Conservation (phyloP, 352 stramenopile species). For the Globisporangium carolinianum region DNA sequence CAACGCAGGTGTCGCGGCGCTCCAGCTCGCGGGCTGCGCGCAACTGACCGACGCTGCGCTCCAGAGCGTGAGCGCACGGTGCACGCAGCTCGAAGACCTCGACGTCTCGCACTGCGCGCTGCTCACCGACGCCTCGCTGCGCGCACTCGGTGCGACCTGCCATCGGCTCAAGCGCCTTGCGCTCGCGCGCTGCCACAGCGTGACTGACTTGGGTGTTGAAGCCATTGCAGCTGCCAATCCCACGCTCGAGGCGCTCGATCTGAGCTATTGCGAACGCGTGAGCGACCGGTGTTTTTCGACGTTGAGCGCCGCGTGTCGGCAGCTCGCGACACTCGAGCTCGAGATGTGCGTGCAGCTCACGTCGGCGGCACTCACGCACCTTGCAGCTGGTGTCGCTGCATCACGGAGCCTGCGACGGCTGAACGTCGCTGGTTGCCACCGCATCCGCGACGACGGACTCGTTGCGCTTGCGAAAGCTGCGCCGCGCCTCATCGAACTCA, state of each 20-base stretch:
- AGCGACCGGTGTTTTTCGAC: conserved; percentile 53
- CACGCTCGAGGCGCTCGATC: conserved; percentile 42
- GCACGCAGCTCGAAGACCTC: conserved; percentile 63
- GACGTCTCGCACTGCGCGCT: conserved; percentile 65
- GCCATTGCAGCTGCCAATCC: conserved; percentile 41
- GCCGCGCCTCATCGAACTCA: conserved; percentile 57
- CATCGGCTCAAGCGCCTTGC: conserved; percentile 41
- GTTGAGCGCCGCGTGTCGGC: conserved; percentile 39
- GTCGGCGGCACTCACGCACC: conserved; percentile 45
- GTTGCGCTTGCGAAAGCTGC: conserved; percentile 55
- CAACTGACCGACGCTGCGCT: conserved; percentile 36
- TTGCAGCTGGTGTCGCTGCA: conserved; percentile 35
- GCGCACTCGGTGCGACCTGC: conserved; percentile 43
- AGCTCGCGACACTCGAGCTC: conserved; percentile 35
- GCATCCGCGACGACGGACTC: conserved; percentile 75
- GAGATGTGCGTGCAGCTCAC: conserved; percentile 62
- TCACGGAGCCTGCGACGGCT: conserved; percentile 49
- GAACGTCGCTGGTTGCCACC: conserved; percentile 72
- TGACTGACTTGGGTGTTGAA: conserved; percentile 77
- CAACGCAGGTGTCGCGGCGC: conserved; percentile 40
- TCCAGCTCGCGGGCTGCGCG: conserved; percentile 34
- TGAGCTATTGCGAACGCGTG: conserved; percentile 66
- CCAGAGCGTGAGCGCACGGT: conserved; percentile 31
- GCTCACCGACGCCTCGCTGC: conserved; percentile 52
- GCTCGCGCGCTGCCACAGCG: conserved; percentile 50